Conservation (phyloP, 2,329 filamentous ascomycete genomes). For the Cytospora paraplurivora region DNA sequence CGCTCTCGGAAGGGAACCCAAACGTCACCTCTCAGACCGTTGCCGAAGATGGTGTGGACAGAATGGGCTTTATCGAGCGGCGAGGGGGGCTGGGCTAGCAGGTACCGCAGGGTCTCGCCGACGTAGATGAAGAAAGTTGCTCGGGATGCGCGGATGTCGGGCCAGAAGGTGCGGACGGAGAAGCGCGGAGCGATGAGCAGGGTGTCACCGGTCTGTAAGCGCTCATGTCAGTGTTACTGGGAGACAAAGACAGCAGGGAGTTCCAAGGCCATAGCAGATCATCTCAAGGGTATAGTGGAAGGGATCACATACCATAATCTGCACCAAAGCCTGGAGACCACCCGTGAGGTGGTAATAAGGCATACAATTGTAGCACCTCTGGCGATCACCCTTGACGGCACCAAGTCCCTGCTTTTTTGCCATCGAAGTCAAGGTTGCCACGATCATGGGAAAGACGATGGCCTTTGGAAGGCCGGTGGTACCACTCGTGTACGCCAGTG, state of each 20-base stretch:
- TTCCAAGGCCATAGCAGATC: no score
- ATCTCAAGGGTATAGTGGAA: not conserved
- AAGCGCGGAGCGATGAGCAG: constrained; percentile 68
- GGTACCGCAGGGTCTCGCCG: constrained; percentile 74
- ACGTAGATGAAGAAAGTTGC: constrained; percentile 77
- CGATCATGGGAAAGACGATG: constrained; percentile 59
- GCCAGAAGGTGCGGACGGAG: constrained; percentile 71
- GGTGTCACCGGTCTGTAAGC: constrained; percentile 46
- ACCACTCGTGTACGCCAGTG: constrained; percentile 73
- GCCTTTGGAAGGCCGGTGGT: constrained; percentile 78
- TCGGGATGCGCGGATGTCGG: constrained; percentile 66
- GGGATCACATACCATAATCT: constrained; percentile 51
- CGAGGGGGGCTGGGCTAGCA: constrained; percentile 68
- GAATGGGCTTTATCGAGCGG: constrained; percentile 61
- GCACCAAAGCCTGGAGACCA: constrained; percentile 58
- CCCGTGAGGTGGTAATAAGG: constrained; percentile 77
- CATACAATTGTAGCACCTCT: constrained; percentile 78
- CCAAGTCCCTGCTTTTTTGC: constrained; percentile 17
- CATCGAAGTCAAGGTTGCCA: constrained; percentile 39
- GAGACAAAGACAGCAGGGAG: constrained; percentile 30
- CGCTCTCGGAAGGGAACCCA: constrained; percentile 66
- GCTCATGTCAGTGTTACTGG: not conserved
- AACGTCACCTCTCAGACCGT: constrained; percentile 69
- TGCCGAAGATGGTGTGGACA: constrained; percentile 64
- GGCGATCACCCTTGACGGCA: constrained; percentile 38